These are phyloP conservation scores for Candida krabiensis DNA, from an alignment of 805 yeast species.

Conservation along the genomic window DNA sequence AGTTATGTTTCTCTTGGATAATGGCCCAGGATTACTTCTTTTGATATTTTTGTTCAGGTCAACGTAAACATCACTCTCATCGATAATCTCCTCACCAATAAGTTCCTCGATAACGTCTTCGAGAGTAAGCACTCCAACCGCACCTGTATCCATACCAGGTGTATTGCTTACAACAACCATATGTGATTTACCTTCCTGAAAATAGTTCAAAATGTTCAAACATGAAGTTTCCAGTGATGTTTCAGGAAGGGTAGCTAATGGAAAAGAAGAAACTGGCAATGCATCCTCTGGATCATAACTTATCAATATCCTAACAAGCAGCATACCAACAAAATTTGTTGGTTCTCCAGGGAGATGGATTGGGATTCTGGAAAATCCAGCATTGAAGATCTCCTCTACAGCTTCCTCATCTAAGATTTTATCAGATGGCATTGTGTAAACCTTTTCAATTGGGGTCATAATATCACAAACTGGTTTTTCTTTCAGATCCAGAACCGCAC, in stretches of 20 bases:
- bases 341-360: conserved; percentile 90
- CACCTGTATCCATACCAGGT: conserved; percentile 81
- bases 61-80: conserved; percentile 90
- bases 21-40: conserved; percentile 73
- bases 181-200: conserved; percentile 97
- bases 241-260: conserved; percentile 94
- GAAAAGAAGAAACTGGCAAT: conserved; percentile 87
- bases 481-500: conserved; percentile 90
- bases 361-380: conserved; percentile 95
- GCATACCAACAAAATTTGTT: conserved; percentile 89
- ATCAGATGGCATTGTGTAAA: conserved; percentile 84
- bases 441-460: conserved; percentile 93
- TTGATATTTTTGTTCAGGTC: conserved; percentile 88
- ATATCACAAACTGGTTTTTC: conserved; percentile 83
- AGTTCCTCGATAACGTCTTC: conserved; percentile 98
- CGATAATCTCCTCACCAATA: conserved; percentile 97
- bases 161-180: conserved; percentile 88
- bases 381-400: conserved; percentile 86
- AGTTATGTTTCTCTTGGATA: conserved; percentile 66
- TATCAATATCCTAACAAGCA: conserved; percentile 85
- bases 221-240: conserved; percentile 91
- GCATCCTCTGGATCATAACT: conserved; percentile 97
- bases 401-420: conserved; percentile 76
- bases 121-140: conserved; percentile 86
- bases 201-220: conserved; percentile 87